Base-by-base conservation (phyloP, 192 early-diverging fungal species). In the Coemansia sp. region DNA sequence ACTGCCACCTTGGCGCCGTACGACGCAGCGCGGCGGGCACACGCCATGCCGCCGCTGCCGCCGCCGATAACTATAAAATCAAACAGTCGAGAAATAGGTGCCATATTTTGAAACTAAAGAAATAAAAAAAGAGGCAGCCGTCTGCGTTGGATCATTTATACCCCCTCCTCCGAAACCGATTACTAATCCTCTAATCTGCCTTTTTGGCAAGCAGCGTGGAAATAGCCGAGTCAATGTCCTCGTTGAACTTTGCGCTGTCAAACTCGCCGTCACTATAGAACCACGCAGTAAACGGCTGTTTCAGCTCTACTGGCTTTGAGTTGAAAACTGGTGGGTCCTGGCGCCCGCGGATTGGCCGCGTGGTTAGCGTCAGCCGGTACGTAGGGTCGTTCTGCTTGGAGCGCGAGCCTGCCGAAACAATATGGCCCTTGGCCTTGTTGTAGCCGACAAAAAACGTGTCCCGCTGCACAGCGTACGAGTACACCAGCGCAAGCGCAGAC, bases 21-120 rank as follows among this genome's bases (percentile, higher is more conserved):
- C 17, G 84, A 81, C 7, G 91, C 92, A 12, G 96, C 96, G 38
- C 96, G 84, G 46, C 96, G 84, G 6, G 96, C 94, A 17, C 90
- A 90, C 18, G 93, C 96, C 23, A 99, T 76, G 15, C 96, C 95
- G 58, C 89, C 89, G 63, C 83, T 86, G 38, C 96, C 93, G 60
- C 90, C 96, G 53, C 96, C 96, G 54, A 96, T 88, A 38, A 98
- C 93, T n/a, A 98, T 83, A 71, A 90, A 95, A 66, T 98, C 94
- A 64, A 90, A 90, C 20, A 83, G 63, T 32, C 44, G 58, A 34
- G 73, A 51, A 28, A 65, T 62, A 3, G 72, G 66, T 65, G 72
- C 45, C 72, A 76, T 76, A n/a, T 26, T 34, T 40, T 20, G 28
- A 21, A 18, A 45, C 8, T 12, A 21, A 45, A 23, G 9, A 45